A percentile compares a stretch with the other conserved stretches of the same genome.
phyloP scores from a whole-genome alignment of 2,329 filamentous ascomycete species.

The Knoxdaviesia proteae region DNA sequence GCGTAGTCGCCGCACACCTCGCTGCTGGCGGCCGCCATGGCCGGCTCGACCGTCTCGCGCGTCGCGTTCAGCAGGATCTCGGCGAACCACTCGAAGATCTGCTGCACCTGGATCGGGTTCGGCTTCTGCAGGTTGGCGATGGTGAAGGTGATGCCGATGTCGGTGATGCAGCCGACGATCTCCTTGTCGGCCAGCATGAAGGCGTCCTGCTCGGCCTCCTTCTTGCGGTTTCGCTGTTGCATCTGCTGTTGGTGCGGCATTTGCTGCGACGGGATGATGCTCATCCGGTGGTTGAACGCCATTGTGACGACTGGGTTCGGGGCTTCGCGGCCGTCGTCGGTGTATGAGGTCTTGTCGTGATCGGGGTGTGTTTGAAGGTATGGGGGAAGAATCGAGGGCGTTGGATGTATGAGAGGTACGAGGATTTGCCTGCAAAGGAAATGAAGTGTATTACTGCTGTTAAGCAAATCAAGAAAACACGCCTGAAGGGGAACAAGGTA shows the following conservation, averaged over 20 bases:
- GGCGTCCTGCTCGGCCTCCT: slow-evolving; percentile 37
- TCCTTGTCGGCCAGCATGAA: slow-evolving; percentile 49
- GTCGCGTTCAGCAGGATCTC: slow-evolving; percentile 87
- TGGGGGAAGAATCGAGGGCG: too few species aligned
- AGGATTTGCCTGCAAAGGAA: too few species aligned
- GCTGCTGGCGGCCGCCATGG: slow-evolving; percentile 80
- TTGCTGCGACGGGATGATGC: slow-evolving; percentile 29
- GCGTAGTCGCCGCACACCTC: slow-evolving; percentile 68
- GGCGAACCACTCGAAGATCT: slow-evolving; percentile 95
- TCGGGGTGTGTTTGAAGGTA: too few species aligned
- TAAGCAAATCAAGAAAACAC: too few species aligned
- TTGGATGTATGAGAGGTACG: too few species aligned
- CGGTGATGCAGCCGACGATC: slow-evolving; percentile 91
- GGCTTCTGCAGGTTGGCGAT: slow-evolving; percentile 80
- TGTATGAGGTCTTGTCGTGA: too few species aligned
- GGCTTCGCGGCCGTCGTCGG: too few species aligned
- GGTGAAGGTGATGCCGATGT: slow-evolving; percentile 81
- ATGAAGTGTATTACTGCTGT: too few species aligned
- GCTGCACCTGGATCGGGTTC: slow-evolving; percentile 83
- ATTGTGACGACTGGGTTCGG: slow-evolving; percentile 12
- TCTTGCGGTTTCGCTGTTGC: slow-evolving; percentile 31
- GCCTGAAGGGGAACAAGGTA: too few species aligned
- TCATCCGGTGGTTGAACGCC: slow-evolving; percentile 39
- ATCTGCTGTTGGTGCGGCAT: slow-evolving; percentile 9
- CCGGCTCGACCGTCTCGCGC: slow-evolving; percentile 79